phyloP scores from a whole-genome alignment of 345 rosid species.

The Gossypium stocksii region DNA sequence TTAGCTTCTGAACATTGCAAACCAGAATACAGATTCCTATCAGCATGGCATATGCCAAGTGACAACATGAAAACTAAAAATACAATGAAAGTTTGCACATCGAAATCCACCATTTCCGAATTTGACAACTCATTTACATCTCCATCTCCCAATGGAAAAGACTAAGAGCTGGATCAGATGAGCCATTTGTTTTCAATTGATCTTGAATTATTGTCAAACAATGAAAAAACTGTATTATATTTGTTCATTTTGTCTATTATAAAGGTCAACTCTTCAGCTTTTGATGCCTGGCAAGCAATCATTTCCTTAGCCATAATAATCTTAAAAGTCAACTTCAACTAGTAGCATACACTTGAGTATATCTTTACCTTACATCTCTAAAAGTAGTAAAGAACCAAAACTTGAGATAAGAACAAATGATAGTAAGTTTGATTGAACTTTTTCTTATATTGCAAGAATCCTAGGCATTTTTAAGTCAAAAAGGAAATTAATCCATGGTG shows the following conservation, averaged over 20 bases:
- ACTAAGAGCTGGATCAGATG: background rate
- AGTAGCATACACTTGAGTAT: constrained; percentile 7
- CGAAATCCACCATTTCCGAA: constrained; percentile 12
- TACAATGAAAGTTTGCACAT: constrained; percentile 1
- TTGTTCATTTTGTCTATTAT: background rate
- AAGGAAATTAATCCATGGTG: background rate
- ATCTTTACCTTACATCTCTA: background rate
- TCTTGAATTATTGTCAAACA: background rate
- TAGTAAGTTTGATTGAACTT: constrained; percentile 6
- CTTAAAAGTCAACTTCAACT: constrained; percentile 6
- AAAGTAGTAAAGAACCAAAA: background rate
- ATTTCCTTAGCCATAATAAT: background rate
- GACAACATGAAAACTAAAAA: constrained; percentile 16
- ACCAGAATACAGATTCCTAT: constrained; percentile 21
- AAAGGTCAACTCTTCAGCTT: constrained; percentile 9
- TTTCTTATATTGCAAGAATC: constrained; percentile 8
- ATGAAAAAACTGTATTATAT: background rate
- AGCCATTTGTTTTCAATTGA: background rate
- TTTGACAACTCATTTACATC: background rate
- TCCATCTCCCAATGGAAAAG: background rate
- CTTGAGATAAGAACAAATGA: constrained; percentile 12
- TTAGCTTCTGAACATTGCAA: constrained; percentile 25
- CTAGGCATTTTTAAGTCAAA: constrained; percentile 12
- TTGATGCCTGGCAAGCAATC: background rate
- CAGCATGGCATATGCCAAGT: constrained; percentile 20